Evolutionary conservation across 2,329 filamentous ascomycete species (phyloP).

Genomic region (Sporothrix luriei): DNA sequence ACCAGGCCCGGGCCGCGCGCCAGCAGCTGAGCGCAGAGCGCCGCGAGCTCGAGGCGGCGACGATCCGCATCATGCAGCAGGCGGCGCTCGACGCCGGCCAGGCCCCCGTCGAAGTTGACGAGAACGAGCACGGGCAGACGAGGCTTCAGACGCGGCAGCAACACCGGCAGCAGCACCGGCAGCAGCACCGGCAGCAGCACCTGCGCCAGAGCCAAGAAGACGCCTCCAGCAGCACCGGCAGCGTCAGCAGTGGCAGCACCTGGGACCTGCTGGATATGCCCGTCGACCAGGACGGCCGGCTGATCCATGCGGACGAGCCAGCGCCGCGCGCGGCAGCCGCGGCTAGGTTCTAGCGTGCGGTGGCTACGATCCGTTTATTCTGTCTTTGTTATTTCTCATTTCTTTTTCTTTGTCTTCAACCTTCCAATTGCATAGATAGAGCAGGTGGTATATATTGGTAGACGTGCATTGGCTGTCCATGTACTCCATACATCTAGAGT

Average conservation of each 20-base stretch:
- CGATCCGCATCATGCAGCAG: conserved; percentile 41
- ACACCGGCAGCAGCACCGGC: not conserved
- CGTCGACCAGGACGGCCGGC: conserved; percentile 5
- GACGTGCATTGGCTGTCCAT: not conserved
- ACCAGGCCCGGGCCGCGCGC: conserved; percentile 35
- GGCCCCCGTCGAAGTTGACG: conserved; percentile 36
- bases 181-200: conserved; percentile 10
- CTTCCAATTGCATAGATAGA: conserved; percentile 3
- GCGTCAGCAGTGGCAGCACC: conserved; percentile 17
- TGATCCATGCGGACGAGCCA: not conserved
- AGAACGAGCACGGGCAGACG: conserved; percentile 20
- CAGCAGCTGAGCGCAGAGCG: conserved; percentile 35
- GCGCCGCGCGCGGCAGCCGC: not conserved
- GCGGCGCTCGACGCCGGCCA: conserved; percentile 40
- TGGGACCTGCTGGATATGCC: conserved; percentile 27
- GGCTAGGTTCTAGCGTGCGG: not conserved
- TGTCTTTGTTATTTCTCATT: not conserved
- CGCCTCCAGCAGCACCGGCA: not conserved
- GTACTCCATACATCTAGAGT: not conserved
- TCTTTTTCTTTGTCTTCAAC: not conserved
- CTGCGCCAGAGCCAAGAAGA: conserved; percentile 10
- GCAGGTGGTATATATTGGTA: not conserved
- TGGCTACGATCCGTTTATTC: not conserved
- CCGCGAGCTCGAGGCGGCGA: conserved; percentile 36
- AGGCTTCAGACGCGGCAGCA: not conserved